Evolutionary conservation across 2,329 filamentous ascomycete species (phyloP).

Genomic region (Apiospora sp.): DNA sequence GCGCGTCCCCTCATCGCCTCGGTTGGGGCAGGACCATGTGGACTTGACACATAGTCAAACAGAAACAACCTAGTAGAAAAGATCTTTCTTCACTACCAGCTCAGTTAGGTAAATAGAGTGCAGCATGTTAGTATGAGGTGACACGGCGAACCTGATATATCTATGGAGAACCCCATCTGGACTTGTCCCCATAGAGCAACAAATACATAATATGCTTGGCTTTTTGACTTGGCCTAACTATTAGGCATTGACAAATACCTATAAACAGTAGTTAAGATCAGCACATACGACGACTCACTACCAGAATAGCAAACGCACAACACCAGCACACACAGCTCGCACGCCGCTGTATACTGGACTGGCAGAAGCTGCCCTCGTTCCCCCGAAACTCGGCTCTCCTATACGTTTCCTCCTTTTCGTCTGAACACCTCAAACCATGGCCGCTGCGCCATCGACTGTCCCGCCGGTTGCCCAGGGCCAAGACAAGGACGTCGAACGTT

Average conservation of each 20-base stretch:
- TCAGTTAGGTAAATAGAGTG: constrained; percentile 16
- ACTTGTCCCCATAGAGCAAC: background rate
- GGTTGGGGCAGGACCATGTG: background rate
- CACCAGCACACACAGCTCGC: background rate
- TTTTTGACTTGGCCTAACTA: background rate
- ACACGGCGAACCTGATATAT: constrained; percentile 8
- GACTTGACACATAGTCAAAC: constrained; percentile 1
- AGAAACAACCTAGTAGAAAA: background rate
- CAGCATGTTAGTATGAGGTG: background rate
- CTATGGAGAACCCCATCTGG: background rate
- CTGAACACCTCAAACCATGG: background rate
- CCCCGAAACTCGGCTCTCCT: background rate
- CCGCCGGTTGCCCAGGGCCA: background rate
- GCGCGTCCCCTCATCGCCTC: background rate
- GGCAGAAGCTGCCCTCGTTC: background rate
- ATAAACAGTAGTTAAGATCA: background rate
- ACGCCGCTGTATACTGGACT: background rate
- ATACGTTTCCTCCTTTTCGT: background rate
- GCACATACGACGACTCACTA: background rate
- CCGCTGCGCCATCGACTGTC: background rate
- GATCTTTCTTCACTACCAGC: background rate
- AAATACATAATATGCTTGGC: background rate
- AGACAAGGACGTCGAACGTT: constrained; percentile 16
- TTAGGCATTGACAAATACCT: background rate
- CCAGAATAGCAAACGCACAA: background rate